Evolutionary conservation across 192 early-diverging fungal genomes (phyloP).

Genomic region (Coemansia umbellata): DNA sequence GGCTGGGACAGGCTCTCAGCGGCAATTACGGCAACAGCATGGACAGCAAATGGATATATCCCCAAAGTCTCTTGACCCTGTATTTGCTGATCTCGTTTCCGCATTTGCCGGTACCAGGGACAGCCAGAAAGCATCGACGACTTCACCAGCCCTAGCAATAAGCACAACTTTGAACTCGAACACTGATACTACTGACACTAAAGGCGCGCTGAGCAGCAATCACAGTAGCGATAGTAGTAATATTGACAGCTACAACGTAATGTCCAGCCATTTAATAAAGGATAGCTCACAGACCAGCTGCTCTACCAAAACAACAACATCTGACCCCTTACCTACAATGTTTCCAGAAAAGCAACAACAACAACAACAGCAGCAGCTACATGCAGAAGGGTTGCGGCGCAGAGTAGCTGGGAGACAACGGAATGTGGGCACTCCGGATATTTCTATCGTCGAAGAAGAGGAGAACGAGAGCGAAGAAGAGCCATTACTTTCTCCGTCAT

Average conservation of each 20-base stretch:
- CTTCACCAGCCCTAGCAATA: neutral
- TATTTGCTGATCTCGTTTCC: neutral
- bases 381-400: conserved; percentile 27
- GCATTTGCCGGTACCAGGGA: neutral
- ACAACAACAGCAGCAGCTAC: neutral
- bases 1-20: neutral
- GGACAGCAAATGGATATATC: neutral
- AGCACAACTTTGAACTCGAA: neutral
- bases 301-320: neutral
- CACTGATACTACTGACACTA: neutral
- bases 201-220: neutral
- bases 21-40: too few relatives aligned
- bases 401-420: conserved; percentile 23
- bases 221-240: conserved; percentile 5
- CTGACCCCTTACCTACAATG: neutral
- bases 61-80: neutral
- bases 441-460: conserved; percentile 9
- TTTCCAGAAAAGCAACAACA: neutral
- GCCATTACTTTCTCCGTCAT: conserved; percentile 11
- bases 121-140: neutral
- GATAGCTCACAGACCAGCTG: neutral
- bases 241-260: neutral
- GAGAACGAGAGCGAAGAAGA: conserved; percentile 3
- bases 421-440: conserved; percentile 29
- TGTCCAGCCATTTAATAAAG: neutral